Conservation (phyloP, 2,329 filamentous ascomycete species). For the Fusarium sp. region DNA sequence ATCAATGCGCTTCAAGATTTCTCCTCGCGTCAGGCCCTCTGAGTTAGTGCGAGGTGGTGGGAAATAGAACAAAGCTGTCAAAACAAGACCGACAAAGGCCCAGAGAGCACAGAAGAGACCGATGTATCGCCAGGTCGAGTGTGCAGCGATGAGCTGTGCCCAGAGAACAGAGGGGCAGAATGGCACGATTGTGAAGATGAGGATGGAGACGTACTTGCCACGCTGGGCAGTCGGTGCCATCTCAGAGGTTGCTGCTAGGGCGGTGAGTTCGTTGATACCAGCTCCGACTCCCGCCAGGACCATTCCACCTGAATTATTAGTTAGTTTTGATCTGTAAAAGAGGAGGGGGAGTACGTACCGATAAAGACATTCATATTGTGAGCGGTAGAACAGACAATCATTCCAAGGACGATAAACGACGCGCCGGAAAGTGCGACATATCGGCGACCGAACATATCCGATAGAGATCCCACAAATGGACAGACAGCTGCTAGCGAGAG, state of each 20-base stretch:
- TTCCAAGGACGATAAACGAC: not conserved
- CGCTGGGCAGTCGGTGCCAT: not conserved
- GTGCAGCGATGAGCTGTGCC: not conserved
- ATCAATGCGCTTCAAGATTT: not conserved
- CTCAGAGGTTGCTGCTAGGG: not conserved
- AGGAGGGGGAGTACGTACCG: accelerated
- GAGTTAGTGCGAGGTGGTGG: not conserved
- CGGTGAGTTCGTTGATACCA: not conserved
- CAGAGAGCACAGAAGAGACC: not conserved
- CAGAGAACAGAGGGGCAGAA: not conserved
- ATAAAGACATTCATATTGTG: not conserved
- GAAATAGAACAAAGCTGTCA: not conserved
- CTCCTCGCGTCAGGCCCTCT: accelerated
- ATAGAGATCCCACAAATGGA: not conserved
- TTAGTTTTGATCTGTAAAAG: accelerated
- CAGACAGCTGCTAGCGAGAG: not conserved
- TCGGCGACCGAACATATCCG: not conserved
- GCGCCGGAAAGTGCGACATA: not conserved
- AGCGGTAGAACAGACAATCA: not conserved
- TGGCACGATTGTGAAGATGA: not conserved
- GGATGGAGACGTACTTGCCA: not conserved
- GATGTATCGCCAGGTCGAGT: not conserved
- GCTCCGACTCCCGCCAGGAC: not conserved
- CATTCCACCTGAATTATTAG: accelerated
- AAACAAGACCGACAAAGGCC: not conserved